Evolutionary conservation across 352 stramenopile species (phyloP).

Genomic region (Globisporangium cylindrosporum): DNA sequence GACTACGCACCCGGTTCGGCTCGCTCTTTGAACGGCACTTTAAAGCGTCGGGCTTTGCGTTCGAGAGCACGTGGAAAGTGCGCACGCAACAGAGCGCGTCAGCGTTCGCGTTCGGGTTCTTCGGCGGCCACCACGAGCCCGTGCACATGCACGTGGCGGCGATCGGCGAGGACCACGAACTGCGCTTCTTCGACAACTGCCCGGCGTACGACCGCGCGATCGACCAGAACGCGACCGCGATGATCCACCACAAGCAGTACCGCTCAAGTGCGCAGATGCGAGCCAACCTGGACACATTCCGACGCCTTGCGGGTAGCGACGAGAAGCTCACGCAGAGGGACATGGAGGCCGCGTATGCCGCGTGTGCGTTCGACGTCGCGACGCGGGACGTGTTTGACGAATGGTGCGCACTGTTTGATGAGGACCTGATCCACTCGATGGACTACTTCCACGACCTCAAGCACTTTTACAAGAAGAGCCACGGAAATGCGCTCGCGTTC

Average conservation of each 20-base stretch:
- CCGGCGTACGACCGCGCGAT: conserved; percentile 53
- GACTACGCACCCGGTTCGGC: conserved; percentile 52
- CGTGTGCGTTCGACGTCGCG: conserved; percentile 78
- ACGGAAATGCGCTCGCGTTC: conserved; percentile 64
- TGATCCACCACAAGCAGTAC: conserved; percentile 52
- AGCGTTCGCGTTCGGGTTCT: conserved; percentile 76
- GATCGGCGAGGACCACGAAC: conserved; percentile 51
- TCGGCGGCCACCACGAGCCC: conserved; percentile 45
- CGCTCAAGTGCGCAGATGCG: conserved; percentile 49
- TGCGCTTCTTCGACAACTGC: conserved; percentile 87
- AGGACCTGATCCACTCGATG: conserved; percentile 68
- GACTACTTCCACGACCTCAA: conserved; percentile 88
- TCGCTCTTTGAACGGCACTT: conserved; percentile 23
- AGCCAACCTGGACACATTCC: conserved; percentile 48
- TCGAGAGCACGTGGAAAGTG: conserved; percentile 82
- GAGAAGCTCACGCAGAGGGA: conserved; percentile 43
- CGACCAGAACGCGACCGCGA: conserved; percentile 63
- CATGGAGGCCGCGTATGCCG: conserved; percentile 74
- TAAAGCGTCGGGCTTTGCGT: conserved; percentile 37
- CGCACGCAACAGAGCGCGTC: conserved; percentile 76
- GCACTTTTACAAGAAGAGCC: conserved; percentile 84
- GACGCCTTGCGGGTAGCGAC: conserved; percentile 9
- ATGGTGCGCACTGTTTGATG: conserved; percentile 71
- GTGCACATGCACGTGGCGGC: conserved; percentile 51
- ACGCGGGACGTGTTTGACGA: conserved; percentile 37